Evolutionary conservation across 371 early-diverging fungal species (phyloP), one percentile per base, ranked within the genome.

Genomic region (Conidiobolus incongruus): DNA sequence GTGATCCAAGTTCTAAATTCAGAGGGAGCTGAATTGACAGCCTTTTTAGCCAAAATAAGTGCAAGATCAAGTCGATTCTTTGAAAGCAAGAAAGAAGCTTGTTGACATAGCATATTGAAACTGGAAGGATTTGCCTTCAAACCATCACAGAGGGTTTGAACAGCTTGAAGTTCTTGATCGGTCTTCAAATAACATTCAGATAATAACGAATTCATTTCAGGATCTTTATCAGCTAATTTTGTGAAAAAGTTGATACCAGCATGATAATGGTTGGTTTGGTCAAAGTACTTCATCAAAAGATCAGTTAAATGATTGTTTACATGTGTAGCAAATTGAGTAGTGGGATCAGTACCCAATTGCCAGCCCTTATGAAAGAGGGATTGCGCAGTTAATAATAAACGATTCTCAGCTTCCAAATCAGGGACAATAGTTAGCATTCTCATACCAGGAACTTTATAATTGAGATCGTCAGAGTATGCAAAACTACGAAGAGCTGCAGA

Each of bases 1-100:
- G 85, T 85, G 15, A 83, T 75, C 95, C 95, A 94, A 0, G 89
- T 83, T n/a, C 70, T 55, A 55, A 81, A 92, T 57, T 94, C 95
- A 20, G 87, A 85, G 3, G 95, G 93, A 0, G 93, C 88, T 22
- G 69, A 72, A 51, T 86, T 81, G 17, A 92, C 93, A 13, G 89
- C 92, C 52, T 77, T 74, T 52, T 85, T 81, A 20, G 90, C 88
- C 7, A 94, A 58, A 33, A 74, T 69, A 20, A 86, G 58, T 3
- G 92, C 91, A 54, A 73, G 70, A 21, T 84, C 78, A 34, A 62
- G 58, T 50, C 70, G 61, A 49, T 40, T 22, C 37, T 87, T 89
- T 38, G 54, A 51, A 19, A 64, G 57, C 45, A 90, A 56, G 40
- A 91, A 89, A 52, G 87, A 86, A 5, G 79, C 76, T 60, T 94